These are phyloP conservation scores for Xylaria venustula DNA, from an alignment of 495 filamentous ascomycete genomes.

Conservation along the genomic window DNA sequence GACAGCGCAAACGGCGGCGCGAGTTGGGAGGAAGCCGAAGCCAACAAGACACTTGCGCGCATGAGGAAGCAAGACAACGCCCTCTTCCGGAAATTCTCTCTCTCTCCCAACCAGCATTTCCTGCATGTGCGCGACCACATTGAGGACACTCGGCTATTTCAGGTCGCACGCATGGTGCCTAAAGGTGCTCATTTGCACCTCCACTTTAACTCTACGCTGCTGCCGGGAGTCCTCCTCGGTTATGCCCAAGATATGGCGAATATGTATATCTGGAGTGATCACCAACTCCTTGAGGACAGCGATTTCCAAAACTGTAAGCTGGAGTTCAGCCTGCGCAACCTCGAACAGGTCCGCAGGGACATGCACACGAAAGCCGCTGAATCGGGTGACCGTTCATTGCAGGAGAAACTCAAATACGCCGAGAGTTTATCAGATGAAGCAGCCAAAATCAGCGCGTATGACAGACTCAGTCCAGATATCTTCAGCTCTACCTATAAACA, in stretches of 20 bases:
- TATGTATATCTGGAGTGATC: constrained; percentile 54
- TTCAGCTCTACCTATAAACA: constrained; percentile 11
- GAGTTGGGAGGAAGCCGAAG: constrained; percentile 18
- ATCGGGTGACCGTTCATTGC: background rate
- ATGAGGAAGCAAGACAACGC: constrained; percentile 32
- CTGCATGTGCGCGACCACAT: background rate
- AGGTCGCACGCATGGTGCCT: constrained; percentile 43
- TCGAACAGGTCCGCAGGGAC: constrained; percentile 15
- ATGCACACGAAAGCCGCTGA: constrained; percentile 4
- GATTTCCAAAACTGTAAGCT: constrained; percentile 46
- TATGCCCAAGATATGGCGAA: constrained; percentile 47
- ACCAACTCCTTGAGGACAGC: constrained; percentile 28
- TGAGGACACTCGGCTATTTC: constrained; percentile 41
- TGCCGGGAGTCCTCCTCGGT: constrained; percentile 46
- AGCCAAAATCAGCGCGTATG: constrained; percentile 7
- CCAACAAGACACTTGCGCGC: constrained; percentile 32
- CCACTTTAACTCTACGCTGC: constrained; percentile 56
- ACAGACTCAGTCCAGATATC: constrained; percentile 7
- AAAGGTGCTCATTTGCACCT: constrained; percentile 57
- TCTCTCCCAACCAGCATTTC: constrained; percentile 3
- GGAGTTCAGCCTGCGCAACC: constrained; percentile 47
- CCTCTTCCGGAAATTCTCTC: constrained; percentile 17
- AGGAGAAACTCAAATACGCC: background rate
- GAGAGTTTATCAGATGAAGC: background rate
- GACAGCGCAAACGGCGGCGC: constrained; percentile 12